Base-by-base conservation (phyloP, 306 rosid species). In the Benincasa hispida region DNA sequence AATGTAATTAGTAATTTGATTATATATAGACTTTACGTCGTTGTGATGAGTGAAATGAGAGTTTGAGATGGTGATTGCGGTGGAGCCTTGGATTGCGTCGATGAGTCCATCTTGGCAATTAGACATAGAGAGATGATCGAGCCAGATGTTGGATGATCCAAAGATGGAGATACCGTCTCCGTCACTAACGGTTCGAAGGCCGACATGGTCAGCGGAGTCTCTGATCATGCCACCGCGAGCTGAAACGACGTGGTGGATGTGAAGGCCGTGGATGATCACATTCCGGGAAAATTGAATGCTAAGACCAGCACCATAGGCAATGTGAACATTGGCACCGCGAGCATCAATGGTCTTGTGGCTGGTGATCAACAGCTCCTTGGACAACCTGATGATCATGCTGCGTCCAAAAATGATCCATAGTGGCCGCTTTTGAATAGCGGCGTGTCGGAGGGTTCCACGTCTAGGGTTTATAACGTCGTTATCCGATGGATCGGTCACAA, bases 341-440 rank as follows among this genome's bases (percentile, higher is more conserved):
- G 87, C 98, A 15, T 94, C 98, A 12, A 94, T 89, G 69, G 98
- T 94, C 87, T 94, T 94, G 81, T 94, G 79, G 1, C 93, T 87
- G 0, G 79, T n/a, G 3, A 94, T 17, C 14, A 94, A 0, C n/a
- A 94, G 74, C 82, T 94, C 98, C 17, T 84, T 78, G 0, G 74
- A 39, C 45, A 94, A 48, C 28, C 13, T 84, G 56, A 94, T 94
- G 24, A 48, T 12, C 98, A 94, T 94, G 87, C 84, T 85, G 0
- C 45, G 85, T 0, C 41, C 55, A 22, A 94, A 91, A 7, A 76
- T 85, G 86, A 94, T 94, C 98, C 98, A 94, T 14, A 94, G 69
- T 1, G 98, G 98, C 6, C 51, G 78, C 18, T 59, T 80, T 28
- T 84, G 97, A 61, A 83, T 5, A 0, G 19, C 89, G 0, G 85